phyloP scores from a whole-genome alignment of 1,284 basidiomycete species.

The Golubevia pallescens region DNA sequence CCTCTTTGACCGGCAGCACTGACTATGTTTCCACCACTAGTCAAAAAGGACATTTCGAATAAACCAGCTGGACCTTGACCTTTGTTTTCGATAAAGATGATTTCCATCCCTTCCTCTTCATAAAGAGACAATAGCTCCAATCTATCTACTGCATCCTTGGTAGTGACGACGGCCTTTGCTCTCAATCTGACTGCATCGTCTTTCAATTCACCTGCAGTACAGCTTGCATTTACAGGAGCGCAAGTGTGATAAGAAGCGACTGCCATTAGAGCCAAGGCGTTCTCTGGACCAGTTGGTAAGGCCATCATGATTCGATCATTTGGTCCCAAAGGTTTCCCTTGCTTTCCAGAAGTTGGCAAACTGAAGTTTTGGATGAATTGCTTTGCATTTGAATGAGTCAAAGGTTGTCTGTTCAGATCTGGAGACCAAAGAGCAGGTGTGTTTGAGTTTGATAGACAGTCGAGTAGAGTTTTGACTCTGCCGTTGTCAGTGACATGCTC shows the following conservation, averaged over 20 bases:
- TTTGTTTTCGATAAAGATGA: constrained; percentile 56
- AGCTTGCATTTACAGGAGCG: constrained; percentile 60
- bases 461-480: constrained; percentile 42
- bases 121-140: constrained; percentile 41
- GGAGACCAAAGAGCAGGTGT: constrained; percentile 59
- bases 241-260: constrained; percentile 60
- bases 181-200: constrained; percentile 61
- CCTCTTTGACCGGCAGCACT: constrained; percentile 3
- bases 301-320: constrained; percentile 64
- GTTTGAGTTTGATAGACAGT: constrained; percentile 52
- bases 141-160: constrained; percentile 50
- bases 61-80: constrained; percentile 50
- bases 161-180: constrained; percentile 58
- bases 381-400: constrained; percentile 56
- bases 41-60: constrained; percentile 50
- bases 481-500: constrained; percentile 59
- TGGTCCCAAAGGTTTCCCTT: constrained; percentile 28
- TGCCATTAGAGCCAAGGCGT: constrained; percentile 52
- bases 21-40: not conserved
- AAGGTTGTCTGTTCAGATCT: constrained; percentile 50
- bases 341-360: constrained; percentile 31
- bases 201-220: constrained; percentile 58
- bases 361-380: constrained; percentile 48
- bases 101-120: constrained; percentile 55
- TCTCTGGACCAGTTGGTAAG: constrained; percentile 59